A percentile compares a stretch with the other conserved stretches of the same genome.
Conservation (phyloP, 257 asterid species). For the Ilex asprella region DNA sequence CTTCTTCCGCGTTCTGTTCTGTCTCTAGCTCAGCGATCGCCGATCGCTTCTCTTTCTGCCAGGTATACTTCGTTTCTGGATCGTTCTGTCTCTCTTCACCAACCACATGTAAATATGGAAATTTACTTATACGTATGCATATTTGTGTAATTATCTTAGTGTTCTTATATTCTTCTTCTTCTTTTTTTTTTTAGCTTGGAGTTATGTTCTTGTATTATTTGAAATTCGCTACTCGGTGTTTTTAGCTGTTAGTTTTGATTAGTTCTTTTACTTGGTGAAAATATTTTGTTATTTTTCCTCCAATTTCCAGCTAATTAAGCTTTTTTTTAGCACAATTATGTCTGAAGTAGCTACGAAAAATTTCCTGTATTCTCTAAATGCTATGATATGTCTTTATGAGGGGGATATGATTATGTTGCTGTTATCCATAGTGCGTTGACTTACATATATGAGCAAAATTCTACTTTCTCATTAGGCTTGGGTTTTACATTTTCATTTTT, state of each 20-base stretch:
- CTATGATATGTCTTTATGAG: background rate
- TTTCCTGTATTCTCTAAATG: background rate
- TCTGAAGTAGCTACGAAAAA: background rate
- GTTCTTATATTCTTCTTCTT: no score
- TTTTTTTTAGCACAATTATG: background rate
- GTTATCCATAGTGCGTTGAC: background rate
- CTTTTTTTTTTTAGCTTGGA: no score
- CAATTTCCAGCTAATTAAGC: background rate
- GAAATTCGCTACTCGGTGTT: no score
- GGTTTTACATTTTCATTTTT: no score
- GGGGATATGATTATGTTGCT: background rate
- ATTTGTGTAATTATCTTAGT: background rate
- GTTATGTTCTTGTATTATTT: no score
- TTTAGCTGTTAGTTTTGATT: background rate
- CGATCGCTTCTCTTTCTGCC: conserved; percentile 37
- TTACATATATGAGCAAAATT: background rate
- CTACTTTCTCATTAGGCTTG: no score
- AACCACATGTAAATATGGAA: background rate
- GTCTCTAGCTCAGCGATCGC: conserved; percentile 30
- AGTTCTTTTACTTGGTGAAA: no score
- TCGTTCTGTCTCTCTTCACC: background rate
- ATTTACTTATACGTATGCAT: background rate
- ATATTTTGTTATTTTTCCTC: background rate
- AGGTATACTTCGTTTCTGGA: conserved; percentile 33
- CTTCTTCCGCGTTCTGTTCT: conserved; percentile 10